These are phyloP conservation scores for Neurospora hispaniola DNA, from an alignment of 495 filamentous ascomycete species.

Conservation along the genomic window DNA sequence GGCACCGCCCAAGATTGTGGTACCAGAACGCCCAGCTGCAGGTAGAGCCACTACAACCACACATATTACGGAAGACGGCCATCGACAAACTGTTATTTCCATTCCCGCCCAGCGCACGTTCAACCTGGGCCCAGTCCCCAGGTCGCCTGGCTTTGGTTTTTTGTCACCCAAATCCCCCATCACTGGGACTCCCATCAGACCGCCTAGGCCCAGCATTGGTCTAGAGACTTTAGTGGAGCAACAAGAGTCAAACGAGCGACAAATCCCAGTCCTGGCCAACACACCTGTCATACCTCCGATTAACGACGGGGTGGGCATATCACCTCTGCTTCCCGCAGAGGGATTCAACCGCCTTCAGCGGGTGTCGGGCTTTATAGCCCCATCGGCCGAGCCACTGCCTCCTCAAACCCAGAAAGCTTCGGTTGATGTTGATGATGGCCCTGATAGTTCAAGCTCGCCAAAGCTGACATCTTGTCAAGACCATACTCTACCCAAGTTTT, in stretches of 20 bases:
- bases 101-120: conserved; percentile 23
- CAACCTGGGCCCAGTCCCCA: not conserved
- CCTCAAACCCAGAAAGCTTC: not conserved
- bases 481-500: not conserved
- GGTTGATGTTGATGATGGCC: not conserved
- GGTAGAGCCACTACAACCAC: conserved; percentile 20
- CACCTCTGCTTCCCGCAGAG: not conserved
- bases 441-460: not conserved
- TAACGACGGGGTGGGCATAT: not conserved
- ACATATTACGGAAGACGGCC: conserved; percentile 14
- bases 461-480: not conserved
- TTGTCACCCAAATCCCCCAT: not conserved
- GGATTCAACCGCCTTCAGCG: not conserved
- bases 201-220: conserved; percentile 7
- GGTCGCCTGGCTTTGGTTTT: not conserved
- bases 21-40: conserved; percentile 38
- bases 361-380: not conserved
- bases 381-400: not conserved
- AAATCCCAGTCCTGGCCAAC: not conserved
- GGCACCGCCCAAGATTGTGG: conserved; percentile 17
- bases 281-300: conserved; percentile 4
- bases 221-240: conserved; percentile 13
- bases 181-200: not conserved
- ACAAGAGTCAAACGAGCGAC: conserved; percentile 8
- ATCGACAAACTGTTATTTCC: conserved; percentile 42